Conservation (phyloP, 1,139 yeast genomes). For the Kodamaea ohmeri region DNA sequence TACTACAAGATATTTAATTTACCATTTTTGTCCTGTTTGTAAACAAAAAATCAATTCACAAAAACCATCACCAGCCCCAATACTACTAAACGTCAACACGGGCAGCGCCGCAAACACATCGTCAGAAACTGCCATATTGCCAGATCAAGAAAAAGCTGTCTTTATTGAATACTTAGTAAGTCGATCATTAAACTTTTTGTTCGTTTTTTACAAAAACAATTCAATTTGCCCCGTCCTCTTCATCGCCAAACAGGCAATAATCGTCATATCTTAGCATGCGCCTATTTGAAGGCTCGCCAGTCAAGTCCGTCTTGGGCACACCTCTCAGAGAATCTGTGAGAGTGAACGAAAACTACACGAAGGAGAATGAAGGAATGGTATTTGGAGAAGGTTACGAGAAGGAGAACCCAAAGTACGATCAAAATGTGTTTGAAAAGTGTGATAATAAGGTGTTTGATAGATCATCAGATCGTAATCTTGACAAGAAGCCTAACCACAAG, state of each 20-base stretch:
- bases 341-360: neutral
- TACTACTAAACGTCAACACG: conserved; percentile 7
- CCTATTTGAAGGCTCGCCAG: conserved; percentile 3
- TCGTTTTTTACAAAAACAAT: neutral
- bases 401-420: neutral
- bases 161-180: neutral
- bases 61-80: conserved; percentile 6
- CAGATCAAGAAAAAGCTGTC: neutral
- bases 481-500: no score
- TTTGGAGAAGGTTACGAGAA: neutral
- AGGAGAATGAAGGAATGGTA: neutral
- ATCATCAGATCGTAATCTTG: no score
- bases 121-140: neutral
- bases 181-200: neutral
- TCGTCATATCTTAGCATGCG: conserved; percentile 1
- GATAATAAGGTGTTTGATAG: no score
- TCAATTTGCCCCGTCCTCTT: neutral
- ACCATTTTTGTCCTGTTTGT: conserved; percentile 9
- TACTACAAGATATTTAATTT: neutral
- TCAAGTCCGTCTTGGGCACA: conserved; percentile 1
- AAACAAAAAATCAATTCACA: conserved; percentile 8
- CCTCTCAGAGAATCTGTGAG: neutral
- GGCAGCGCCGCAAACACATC: conserved; percentile 5
- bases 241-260: neutral
- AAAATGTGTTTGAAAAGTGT: no score